phyloP scores from a whole-genome alignment of 306 rosid genomes.

The Nissolia schottii region DNA sequence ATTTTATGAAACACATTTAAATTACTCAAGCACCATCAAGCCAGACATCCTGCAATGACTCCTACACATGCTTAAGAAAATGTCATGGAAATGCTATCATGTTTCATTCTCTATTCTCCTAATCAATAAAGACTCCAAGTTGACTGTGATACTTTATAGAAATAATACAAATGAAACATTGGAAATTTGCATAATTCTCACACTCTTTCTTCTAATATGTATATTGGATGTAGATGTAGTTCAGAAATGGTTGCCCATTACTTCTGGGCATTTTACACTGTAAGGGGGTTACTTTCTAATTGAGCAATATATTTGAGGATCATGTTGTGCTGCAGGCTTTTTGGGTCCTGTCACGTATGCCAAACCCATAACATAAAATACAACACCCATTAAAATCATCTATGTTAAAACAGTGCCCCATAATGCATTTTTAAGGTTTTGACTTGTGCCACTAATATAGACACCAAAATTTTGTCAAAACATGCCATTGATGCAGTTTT shows the following conservation, averaged over 20 bases:
- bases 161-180: neutral
- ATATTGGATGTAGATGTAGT: neutral
- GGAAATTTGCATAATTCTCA: slow-evolving; percentile 12
- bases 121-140: neutral
- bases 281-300: slow-evolving; percentile 1
- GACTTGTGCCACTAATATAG: neutral
- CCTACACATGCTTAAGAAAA: neutral
- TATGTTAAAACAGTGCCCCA: neutral
- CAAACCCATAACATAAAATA: neutral
- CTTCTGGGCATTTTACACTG: neutral
- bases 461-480: neutral
- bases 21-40: slow-evolving; percentile 7
- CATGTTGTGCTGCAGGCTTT: slow-evolving; percentile 6
- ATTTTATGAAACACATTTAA: neutral
- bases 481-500: neutral
- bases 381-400: neutral
- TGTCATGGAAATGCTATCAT: neutral
- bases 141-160: neutral
- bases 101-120: neutral
- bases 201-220: slow-evolving; percentile 2
- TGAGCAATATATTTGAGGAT: slow-evolving; percentile 1
- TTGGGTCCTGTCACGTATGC: neutral
- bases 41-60: slow-evolving; percentile 3
- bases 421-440: neutral
- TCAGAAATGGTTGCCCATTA: neutral